phyloP scores from a whole-genome alignment of 1,284 basidiomycete genomes.

The Trichosporon sp. region DNA sequence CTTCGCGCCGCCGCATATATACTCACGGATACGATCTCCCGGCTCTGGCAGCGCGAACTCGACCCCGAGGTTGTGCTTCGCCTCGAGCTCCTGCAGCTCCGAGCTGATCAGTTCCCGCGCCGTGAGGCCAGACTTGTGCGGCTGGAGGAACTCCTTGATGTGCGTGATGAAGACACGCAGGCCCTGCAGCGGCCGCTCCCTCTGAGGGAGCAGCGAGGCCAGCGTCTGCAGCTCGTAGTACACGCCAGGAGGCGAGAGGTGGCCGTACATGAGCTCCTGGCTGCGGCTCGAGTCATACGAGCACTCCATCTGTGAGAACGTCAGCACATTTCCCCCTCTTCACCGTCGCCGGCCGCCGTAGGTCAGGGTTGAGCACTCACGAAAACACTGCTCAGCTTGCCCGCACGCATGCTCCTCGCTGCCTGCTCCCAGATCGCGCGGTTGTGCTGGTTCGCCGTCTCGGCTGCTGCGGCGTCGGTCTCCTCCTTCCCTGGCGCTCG shows the following conservation, averaged over 20 bases:
- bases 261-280: slow-evolving; percentile 42
- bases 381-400: slow-evolving; percentile 39
- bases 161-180: slow-evolving; percentile 43
- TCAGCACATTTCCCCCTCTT: no score
- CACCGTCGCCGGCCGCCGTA: not conserved
- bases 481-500: slow-evolving; percentile 20
- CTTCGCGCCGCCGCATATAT: no score
- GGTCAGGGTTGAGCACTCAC: slow-evolving; percentile 25
- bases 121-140: slow-evolving; percentile 35
- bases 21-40: slow-evolving; percentile 43
- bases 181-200: slow-evolving; percentile 28
- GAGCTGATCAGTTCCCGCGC: slow-evolving; percentile 32
- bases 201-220: slow-evolving; percentile 21
- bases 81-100: slow-evolving; percentile 34
- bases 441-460: slow-evolving; percentile 24
- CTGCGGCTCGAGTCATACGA: slow-evolving; percentile 43
- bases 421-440: slow-evolving; percentile 40
- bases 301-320: slow-evolving; percentile 49
- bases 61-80: slow-evolving; percentile 28
- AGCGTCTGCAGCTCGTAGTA: slow-evolving; percentile 38
- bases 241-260: slow-evolving; percentile 39
- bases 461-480: slow-evolving; percentile 14
- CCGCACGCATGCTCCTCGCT: slow-evolving; percentile 28
- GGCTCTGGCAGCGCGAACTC: slow-evolving; percentile 31
- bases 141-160: slow-evolving; percentile 42